Evolutionary conservation across 2,329 filamentous ascomycete genomes (phyloP), one percentile per base, ranked within the genome.

Genomic region (Colletotrichum orchidophilum): DNA sequence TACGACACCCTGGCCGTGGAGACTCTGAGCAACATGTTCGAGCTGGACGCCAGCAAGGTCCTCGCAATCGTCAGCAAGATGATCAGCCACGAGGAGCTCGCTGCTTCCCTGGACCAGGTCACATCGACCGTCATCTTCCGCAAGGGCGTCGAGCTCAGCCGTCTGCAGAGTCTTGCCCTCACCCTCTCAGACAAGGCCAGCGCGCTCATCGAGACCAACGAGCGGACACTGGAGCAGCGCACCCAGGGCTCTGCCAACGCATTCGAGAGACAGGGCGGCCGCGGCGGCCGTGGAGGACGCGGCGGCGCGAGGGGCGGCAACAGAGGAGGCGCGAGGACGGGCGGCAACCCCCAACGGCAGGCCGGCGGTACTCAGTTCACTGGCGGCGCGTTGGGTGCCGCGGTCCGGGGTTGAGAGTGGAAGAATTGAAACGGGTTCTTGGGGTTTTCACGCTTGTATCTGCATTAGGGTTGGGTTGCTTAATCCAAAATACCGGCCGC

Each of bases 41-140:
- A 99, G 84, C 92, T 99, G 27, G 90, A 95, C 68, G 87, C 92
- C 76, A 90, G 92, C 85, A 98, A 98, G 89, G 95, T 98, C 62
- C 88, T 93, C n/a, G 95, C 96, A 42, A 92, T 99, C 66, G 91
- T 99, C 79, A 97, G 94, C 88, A 97, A 97, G 87, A 99, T 99
- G 96, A 98, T 99, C 83, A 97, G 95, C 78, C 96, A 99, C 86
- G 96, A 99, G 84, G 96, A 99, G 84, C 92, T 99, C 60, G 94
- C 94, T 11, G 96, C 96, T 53, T 97, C 96, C 46, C 91, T 99
- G 31, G 97, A 99, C 86, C 96, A 99, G 85, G 96, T 99, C 84
- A 98, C 97, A 78, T 92, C 93, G 76, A 97, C 94, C 62, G 94
- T 99, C 83, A 96, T 98, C 85, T 99, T 99, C 94, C 93, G 96